Conservation (phyloP, 306 rosid species). For the Astragalus membranaceus region DNA sequence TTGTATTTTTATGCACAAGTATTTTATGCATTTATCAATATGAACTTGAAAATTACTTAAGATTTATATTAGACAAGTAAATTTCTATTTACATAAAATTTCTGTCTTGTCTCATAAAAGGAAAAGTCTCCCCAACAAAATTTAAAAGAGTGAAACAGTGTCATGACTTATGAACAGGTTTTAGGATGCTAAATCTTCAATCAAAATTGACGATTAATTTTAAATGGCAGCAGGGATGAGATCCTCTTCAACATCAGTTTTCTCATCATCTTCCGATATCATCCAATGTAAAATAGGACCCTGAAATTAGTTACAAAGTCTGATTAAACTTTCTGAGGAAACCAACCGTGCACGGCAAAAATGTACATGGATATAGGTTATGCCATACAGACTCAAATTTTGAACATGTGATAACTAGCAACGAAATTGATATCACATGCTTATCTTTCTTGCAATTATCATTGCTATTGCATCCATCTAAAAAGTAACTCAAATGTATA, state of each 20-base stretch:
- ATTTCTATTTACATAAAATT: too few species aligned
- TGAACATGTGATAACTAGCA: neutral
- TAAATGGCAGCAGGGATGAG: constrained; percentile 38
- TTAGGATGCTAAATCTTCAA: constrained; percentile 4
- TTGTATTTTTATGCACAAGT: too few species aligned
- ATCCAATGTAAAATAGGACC: constrained; percentile 78
- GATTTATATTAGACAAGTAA: neutral
- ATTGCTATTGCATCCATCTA: neutral
- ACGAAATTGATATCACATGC: neutral
- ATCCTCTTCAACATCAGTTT: constrained; percentile 24
- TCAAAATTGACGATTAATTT: constrained; percentile 16
- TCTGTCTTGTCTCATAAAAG: neutral
- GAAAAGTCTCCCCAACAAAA: neutral
- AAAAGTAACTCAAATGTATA: too few species aligned
- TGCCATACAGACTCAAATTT: neutral
- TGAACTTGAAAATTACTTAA: neutral
- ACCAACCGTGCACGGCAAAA: neutral
- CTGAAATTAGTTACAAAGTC: constrained; percentile 29
- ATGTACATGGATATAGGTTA: neutral
- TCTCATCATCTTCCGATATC: constrained; percentile 44
- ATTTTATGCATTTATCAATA: neutral
- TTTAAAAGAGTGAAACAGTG: neutral
- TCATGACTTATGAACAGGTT: neutral
- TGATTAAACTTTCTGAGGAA: neutral
- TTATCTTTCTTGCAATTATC: neutral